Base-by-base conservation (phyloP, 2,329 filamentous ascomycete species). In the Curvularia eragrostidis region DNA sequence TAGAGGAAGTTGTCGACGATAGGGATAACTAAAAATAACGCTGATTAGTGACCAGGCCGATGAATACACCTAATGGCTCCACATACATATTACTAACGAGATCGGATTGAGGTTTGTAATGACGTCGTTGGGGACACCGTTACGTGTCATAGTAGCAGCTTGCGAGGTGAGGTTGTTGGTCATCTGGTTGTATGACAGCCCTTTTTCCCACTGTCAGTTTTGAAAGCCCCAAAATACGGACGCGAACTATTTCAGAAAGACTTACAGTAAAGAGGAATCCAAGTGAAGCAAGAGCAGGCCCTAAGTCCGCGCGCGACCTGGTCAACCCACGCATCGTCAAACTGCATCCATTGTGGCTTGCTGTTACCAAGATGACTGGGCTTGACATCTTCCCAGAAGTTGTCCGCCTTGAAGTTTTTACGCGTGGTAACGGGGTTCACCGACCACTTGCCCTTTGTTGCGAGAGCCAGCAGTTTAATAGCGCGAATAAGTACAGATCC, bases 271-370 rank as follows among this genome's bases (percentile, higher is more conserved):
- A 77, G 69, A 13, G 75, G 75, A 43, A 76, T 75, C 71, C 74
- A 93, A 32, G 91, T 89, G 63, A 85, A 71, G 59, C 74, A 75
- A 39, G 73, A 75, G 67, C 74, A 76, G 21, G 75, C 75, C 55
- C 74, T 73, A 8, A 77, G 63, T 62, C 75, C 75, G 66, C 75
- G 73, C 38, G 74, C 74, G 28, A 77, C 75, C 53, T 77, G 73
- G 61, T 92, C 90, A 32, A 94, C 90, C 90, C 90, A 94, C 51
- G 86, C 85, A 65, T 94, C 91, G 61, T 94, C 90, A 66, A 92
- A 93, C 0, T 87, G 90, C 88, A 93, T 93, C 89, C 89, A 93
- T 0, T 54, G 39, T 0, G 90, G 90, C 53, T 87, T 87, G 62
- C 81, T 73, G 1, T 74, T 75, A 36, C 82, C 78, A 9, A 91